Evolutionary conservation across 768 basidiomycete species (phyloP), one percentile per base, ranked within the genome.

Genomic region (Lentinus brumalis): DNA sequence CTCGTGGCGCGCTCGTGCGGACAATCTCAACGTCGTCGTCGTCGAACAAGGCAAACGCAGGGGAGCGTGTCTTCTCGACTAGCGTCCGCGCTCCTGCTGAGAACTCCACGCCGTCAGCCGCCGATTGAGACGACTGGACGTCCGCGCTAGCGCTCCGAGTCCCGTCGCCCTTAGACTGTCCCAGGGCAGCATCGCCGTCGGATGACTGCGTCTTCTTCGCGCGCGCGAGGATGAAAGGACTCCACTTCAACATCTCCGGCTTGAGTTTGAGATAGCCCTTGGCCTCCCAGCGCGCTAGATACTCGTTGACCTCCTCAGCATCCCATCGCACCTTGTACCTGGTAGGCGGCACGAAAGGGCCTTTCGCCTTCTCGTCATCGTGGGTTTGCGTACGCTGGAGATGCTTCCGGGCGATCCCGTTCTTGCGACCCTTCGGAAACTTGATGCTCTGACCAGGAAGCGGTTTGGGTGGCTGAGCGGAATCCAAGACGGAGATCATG

Each of bases 191-290:
- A 11, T 56, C 62, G 50, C 65, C 57, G 18, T 46, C 11, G 3
- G 60, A 54, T 8, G 61, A 64, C 39, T 74, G 71, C 12, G 69
- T 57, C 65, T 74, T 71, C 56, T 71, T 73, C 45, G 72, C 75
- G 54, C 83, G 78, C 5, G 87, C 79, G 46, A 94, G 74, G 41
- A 97, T 76, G 74, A 96, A 98, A 30, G 96, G 96, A 63, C 88
- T 96, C 92, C 96, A 99, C 70, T 93, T 94, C 62, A 98, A 80
- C 72, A 86, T 86, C 69, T 96, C 94, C 1, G 94, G 88, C 65
- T 83, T 85, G 59, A 93, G 77, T 65, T 74, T 83, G 61, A 94
- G 69, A 67, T 94, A 91, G 5, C 89, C 91, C 74, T 95, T 97
- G 45, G 75, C 72, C 62, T 89, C 87, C 86, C 92, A 91, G 56